Conservation (phyloP, 1,284 basidiomycete species). For the Vanrija pseudolonga region DNA sequence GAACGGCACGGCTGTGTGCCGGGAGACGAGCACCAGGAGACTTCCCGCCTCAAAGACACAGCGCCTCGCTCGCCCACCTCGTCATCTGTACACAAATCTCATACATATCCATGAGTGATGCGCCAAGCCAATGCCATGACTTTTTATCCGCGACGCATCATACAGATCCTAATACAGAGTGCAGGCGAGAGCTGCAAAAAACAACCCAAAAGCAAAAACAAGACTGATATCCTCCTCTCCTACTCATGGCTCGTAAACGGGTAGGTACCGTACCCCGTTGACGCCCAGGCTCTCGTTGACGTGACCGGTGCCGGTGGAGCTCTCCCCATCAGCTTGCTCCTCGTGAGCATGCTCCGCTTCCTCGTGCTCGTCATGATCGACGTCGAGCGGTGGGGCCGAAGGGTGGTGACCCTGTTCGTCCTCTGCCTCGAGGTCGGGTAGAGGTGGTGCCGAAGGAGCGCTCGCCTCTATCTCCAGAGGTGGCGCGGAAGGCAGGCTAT, state of each 20-base stretch:
- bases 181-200: too few species aligned
- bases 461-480: constrained; percentile 12
- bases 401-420: constrained; percentile 12
- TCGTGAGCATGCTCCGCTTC: neutral
- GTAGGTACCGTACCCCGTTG: constrained; percentile 10
- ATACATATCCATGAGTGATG: too few species aligned
- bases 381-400: constrained; percentile 18
- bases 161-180: too few species aligned
- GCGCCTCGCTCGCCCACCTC: too few species aligned
- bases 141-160: too few species aligned
- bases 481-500: neutral
- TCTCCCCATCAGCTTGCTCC: neutral
- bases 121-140: too few species aligned
- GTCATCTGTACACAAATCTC: too few species aligned
- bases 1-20: too few species aligned
- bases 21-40: too few species aligned
- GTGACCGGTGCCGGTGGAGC: neutral
- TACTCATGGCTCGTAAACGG: constrained; percentile 10
- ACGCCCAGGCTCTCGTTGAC: constrained; percentile 9
- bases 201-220: too few species aligned
- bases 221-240: too few species aligned
- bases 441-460: constrained; percentile 14
- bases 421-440: neutral
- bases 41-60: too few species aligned
- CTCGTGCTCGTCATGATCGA: neutral